Evolutionary conservation across 2,329 filamentous ascomycete genomes (phyloP), one percentile per base, ranked within the genome.

Genomic region (Xylaria sp.): DNA sequence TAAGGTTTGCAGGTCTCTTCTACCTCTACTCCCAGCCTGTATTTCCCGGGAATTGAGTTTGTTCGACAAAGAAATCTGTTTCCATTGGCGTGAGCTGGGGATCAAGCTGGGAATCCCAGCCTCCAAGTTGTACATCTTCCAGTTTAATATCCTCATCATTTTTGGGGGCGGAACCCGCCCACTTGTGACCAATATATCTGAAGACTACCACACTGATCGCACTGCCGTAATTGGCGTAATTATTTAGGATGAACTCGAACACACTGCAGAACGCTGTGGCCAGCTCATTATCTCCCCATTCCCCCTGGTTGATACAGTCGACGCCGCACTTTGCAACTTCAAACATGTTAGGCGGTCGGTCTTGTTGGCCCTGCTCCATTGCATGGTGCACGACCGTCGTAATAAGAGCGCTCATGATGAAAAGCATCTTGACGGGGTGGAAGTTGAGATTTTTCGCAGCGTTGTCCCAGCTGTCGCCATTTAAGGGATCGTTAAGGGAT

Each of bases 381-480:
- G 11, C 25, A 6, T 5, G 33, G 3, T 8, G 3, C 2, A 35
- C 46, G 15, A 40, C 43, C 25, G 28, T 31, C 1, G 61, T 53
- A 33, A 69, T 62, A 2, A 69, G 45, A 3, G 58, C 60, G 47
- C 61, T 62, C 68, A 70, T 66, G 9, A 53, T 66, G 43, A 42
- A 57, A 35, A 70, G 58, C 43, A 60, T 57, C 35, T 50, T 56
- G 21, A 61, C 38, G 2, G 67, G 57, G 1, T 50, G 33, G 35
- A 66, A 54, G 3, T 40, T n/a, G 4, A 64, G 4, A 21, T 8
- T 37, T 1, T 9, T 9, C 23, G 38, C 37, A 14, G 60, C 50
- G 4, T 15, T 9, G 11, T 56, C 57, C 68, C 68, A 70, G 42
- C 23, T 8, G 11, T 37, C 12, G 0, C 12, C 47, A 2, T 7